phyloP scores from a whole-genome alignment of 2,329 filamentous ascomycete species.

The Paradendryphiella salina region DNA sequence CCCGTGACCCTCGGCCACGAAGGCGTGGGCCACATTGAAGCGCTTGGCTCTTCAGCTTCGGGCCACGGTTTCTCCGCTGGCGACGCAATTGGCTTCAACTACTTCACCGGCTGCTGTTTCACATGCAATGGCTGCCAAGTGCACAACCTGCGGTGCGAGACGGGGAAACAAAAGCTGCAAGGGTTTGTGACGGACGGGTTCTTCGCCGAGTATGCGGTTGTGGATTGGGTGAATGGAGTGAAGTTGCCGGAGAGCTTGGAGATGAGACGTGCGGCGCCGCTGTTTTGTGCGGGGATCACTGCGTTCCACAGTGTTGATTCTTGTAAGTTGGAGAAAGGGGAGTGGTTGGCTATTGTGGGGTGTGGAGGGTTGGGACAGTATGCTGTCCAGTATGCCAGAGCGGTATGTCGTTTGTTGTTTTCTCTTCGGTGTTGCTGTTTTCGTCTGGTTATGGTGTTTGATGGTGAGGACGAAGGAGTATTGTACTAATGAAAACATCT shows the following conservation, averaged over 20 bases:
- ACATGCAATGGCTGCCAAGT: constrained; percentile 54
- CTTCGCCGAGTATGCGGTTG: constrained; percentile 54
- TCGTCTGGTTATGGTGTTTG: too few relatives aligned
- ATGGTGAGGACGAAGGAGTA: too few relatives aligned
- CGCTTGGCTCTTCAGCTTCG: constrained; percentile 41
- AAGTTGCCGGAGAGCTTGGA: constrained; percentile 47
- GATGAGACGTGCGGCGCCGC: constrained; percentile 45
- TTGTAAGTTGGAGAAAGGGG: constrained; percentile 38
- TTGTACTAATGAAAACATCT: background rate
- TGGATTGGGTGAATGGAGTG: constrained; percentile 53
- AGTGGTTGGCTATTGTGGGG: constrained; percentile 52
- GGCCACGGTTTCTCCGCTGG: constrained; percentile 50
- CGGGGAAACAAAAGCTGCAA: constrained; percentile 47
- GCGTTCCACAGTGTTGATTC: constrained; percentile 41
- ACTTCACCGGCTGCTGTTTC: constrained; percentile 53
- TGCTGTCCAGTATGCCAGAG: constrained; percentile 54
- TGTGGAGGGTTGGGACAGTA: constrained; percentile 54
- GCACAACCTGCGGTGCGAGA: constrained; percentile 50
- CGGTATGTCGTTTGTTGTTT: constrained; percentile 20
- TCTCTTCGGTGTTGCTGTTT: background rate
- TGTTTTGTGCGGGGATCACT: constrained; percentile 58
- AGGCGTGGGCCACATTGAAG: constrained; percentile 51
- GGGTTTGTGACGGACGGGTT: constrained; percentile 52
- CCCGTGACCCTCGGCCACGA: constrained; percentile 52
- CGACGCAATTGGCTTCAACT: constrained; percentile 53